Base-by-base conservation (phyloP, 2,329 filamentous ascomycete genomes). In the Scedosporium apiospermum region DNA sequence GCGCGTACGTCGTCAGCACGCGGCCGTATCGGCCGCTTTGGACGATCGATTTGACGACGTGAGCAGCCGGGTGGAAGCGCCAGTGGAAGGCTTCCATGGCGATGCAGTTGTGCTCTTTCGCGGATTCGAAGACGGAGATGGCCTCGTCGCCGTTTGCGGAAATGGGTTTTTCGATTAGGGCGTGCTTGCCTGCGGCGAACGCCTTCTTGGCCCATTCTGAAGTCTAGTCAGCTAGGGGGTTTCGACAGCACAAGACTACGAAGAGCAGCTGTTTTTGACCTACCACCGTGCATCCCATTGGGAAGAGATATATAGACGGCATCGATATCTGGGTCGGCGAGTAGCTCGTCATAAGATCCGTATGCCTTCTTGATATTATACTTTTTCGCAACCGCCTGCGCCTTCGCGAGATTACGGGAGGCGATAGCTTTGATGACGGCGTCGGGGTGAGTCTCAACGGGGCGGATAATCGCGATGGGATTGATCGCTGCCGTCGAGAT, bases 141-240 rank as follows among this genome's bases (percentile, higher is more conserved):
- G 82, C 81, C 0, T 76, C 75, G 3, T 74, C 71, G 10, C 82
- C 67, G 65, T 82, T 79, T 57, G 77, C 77, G 1, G 78, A 79
- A 27, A 83, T 75, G 18, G 82, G 81, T 66, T 84, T 84, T 68
- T 84, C 82, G 5, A 78, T 77, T 0, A 84, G 70, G 2, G 83
- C 81, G 67, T 83, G 80, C 66, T 84, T 84, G 9, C 80, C 79
- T 16, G 78, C 79, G 6, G 72, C 66, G 7, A 84, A 70, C n/a
- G 74, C 74, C 64, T 79, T 77, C 66, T 83, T 78, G 6, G 27
- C 57, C 66, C 76, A 78, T 46, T 73, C 71, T 1, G 80, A 42
- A 21, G 2, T 30, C 23, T 23, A 3, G 18, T 23, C 23, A 49
- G 34, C 34, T 2, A 4, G 4, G 34, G 4, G 34, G 10, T 12